phyloP scores from a whole-genome alignment of 2,329 filamentous ascomycete genomes.

The Trichophyton mentagrophytes region DNA sequence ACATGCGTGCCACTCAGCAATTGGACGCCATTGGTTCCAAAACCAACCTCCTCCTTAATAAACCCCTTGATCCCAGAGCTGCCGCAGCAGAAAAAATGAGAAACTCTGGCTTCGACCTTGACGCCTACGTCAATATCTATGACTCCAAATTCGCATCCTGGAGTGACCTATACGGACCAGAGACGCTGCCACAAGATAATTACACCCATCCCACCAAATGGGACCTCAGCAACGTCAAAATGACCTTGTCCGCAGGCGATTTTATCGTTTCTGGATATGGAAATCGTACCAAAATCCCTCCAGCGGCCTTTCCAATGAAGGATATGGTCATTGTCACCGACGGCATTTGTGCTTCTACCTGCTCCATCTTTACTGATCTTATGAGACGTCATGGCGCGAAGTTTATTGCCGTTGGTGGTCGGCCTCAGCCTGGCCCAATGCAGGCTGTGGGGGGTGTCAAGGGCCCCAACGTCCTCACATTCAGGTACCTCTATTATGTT shows the following conservation, averaged over 20 bases:
- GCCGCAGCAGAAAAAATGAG: constrained; percentile 7
- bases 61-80: constrained; percentile 6
- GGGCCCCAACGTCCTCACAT: constrained; percentile 30
- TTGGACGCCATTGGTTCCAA: constrained; percentile 25
- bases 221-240: constrained; percentile 17
- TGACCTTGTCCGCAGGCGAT: constrained; percentile 16
- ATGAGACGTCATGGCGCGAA: constrained; percentile 43
- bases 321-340: constrained; percentile 38
- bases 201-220: constrained; percentile 23
- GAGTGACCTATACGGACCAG: constrained; percentile 17
- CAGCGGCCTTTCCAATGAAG: constrained; percentile 20
- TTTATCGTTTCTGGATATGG: constrained; percentile 25
- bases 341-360: constrained; percentile 48
- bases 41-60: constrained; percentile 13
- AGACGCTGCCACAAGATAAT: constrained; percentile 21
- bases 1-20: constrained; percentile 35
- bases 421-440: constrained; percentile 42
- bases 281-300: constrained; percentile 15
- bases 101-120: constrained; percentile 9
- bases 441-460: constrained; percentile 55
- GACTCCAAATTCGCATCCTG: constrained; percentile 29
- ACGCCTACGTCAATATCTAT: constrained; percentile 18
- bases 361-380: constrained; percentile 45
- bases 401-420: constrained; percentile 48
- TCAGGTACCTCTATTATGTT: constrained; percentile 18